A percentile compares a stretch with the other conserved stretches of the same genome.
Conservation (phyloP, 2,329 filamentous ascomycete genomes). For the Didymella exigua region DNA sequence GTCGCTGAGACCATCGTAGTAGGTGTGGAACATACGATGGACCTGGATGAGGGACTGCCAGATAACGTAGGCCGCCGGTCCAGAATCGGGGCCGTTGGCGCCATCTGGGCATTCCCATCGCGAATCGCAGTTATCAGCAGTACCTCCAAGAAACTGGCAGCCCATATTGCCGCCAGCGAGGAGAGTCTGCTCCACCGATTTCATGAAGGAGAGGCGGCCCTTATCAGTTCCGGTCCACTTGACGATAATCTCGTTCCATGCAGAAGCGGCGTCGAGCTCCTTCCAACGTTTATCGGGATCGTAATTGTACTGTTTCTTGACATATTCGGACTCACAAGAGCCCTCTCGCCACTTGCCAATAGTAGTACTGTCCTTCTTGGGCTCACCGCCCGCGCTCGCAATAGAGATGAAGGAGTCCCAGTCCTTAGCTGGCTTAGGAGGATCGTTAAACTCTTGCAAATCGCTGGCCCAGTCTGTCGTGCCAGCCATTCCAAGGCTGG, state of each 20-base stretch:
- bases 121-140: background rate
- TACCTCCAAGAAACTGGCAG: too few relatives aligned
- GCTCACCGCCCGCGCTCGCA: background rate
- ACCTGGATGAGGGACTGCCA: background rate
- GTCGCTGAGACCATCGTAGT: background rate
- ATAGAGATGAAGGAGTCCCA: background rate
- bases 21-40: background rate
- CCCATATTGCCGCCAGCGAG: too few relatives aligned
- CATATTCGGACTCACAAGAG: background rate
- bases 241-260: background rate
- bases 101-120: background rate
- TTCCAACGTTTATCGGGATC: background rate
- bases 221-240: background rate
- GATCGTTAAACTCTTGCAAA: constrained; percentile 2
- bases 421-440: background rate
- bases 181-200: too few relatives aligned
- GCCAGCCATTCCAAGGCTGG: constrained; percentile 38
- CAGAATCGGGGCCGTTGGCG: background rate
- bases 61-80: background rate
- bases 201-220: too few relatives aligned
- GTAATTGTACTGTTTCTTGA: background rate
- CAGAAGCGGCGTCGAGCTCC: background rate
- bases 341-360: background rate
- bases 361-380: background rate
- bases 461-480: constrained; percentile 49